Conservation (phyloP, 2,329 filamentous ascomycete species). For the Colletotrichum echinochloae region DNA sequence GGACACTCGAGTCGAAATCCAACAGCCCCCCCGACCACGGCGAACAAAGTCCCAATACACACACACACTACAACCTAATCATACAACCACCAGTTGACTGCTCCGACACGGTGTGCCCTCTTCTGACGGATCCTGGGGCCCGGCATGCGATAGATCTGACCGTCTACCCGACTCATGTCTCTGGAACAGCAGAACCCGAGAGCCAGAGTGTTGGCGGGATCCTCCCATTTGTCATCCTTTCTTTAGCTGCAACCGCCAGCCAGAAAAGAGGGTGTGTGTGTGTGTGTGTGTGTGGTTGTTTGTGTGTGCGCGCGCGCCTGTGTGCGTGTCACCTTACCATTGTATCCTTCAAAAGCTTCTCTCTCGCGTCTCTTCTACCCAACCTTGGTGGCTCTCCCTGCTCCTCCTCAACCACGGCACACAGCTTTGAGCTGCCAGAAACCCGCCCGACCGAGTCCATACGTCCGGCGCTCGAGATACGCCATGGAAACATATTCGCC, state of each 20-base stretch:
- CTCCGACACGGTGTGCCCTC: not conserved
- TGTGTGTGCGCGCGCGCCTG: not conserved
- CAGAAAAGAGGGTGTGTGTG: not conserved
- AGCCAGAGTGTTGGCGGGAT: conserved; percentile 22
- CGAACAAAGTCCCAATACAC: not conserved
- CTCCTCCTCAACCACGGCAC: not conserved
- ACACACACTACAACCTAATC: not conserved
- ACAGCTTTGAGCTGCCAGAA: not conserved
- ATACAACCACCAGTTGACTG: not conserved
- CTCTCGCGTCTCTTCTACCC: not conserved
- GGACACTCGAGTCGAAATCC: conserved; percentile 1
- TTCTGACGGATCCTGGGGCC: not conserved
- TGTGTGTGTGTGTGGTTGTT: not conserved
- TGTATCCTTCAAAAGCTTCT: conserved; percentile 9
- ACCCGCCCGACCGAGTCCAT: not conserved
- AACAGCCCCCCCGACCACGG: not conserved
- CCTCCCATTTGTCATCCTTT: conserved; percentile 31
- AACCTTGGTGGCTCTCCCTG: conserved; percentile 22
- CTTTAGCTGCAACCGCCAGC: not conserved
- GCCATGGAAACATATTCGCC: conserved; percentile 30
- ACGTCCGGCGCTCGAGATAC: not conserved
- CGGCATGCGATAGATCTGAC: conserved; percentile 5
- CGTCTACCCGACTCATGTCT: conserved; percentile 21
- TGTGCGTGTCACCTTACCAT: conserved; percentile 13
- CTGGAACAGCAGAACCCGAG: conserved; percentile 15